Evolutionary conservation across 371 early-diverging fungal species (phyloP), one percentile per base, ranked within the genome.

Genomic region (Mortierella sp.): DNA sequence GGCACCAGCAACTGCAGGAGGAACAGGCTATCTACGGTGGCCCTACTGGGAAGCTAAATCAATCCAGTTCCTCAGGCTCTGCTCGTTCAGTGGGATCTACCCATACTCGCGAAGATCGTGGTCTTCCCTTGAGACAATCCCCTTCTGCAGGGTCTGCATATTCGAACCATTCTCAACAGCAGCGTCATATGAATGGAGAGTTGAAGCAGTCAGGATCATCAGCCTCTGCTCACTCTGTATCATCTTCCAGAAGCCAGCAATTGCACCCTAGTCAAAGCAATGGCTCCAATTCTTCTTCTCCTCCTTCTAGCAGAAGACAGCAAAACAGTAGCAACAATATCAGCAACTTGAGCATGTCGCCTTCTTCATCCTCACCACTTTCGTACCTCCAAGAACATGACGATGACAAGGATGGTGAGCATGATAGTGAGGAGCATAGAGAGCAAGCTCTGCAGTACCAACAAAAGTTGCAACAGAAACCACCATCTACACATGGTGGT

Each of bases 371-470:
- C 40, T 68, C 86, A 63, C 85, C 79, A 63, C 37, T 64, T 49
- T 53, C 71, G 40, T 56, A 74, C 66, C 66, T 75, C 49, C 19
- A 65, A 62, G 53, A 70, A 61, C 54, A 62, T 53, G 81, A 75
- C 61, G 78, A 76, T 15, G 68, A 72, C 29, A 55, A 61, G 17
- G 68, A 64, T 6, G 61, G 29, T 10, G 67, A 64, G 8, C 64
- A 66, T 35, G 66, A 66, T 17, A 23, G 31, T 32, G 66, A 73
- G 65, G 51, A 82, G 55, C 71, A 75, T 54, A 61, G 78, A 65
- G 67, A 84, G 64, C 79, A 86, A 69, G 77, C 71, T 67, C 67
- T 53, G 55, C 80, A 62, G 62, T 84, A 58, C 71, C 84, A 67
- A 54, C 82, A 56, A 70, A 65, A 72, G 56, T 70, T 82, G 17